Base-by-base conservation (phyloP, 176 grass and related monocot species). In the Triticum urartu region DNA sequence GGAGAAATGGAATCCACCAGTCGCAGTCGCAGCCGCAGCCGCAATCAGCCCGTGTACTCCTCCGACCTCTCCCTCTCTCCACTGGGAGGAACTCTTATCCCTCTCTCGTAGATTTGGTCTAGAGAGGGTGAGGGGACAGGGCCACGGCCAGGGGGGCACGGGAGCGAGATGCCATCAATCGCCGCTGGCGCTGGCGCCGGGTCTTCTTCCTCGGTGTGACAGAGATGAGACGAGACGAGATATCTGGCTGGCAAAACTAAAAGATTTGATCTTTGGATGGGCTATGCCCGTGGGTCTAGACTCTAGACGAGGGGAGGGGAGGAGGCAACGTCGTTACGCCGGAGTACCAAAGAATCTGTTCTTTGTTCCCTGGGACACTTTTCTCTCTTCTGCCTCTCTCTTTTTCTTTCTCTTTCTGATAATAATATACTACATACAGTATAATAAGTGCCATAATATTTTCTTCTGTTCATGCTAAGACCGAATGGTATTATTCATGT, bases 151-250 rank as follows among this genome's bases (percentile, higher is more conserved):
- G 54, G 63, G 58, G 20, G 18, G 35, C 30, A 70, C 48, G 58
- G 78, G 74, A 28, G 79, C 42, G 79, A 81, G 86, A 76, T 67
- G 79, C 70, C 61, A 67, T 81, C 43, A 75, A 75, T 75, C 72
- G 72, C 43, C 72, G 43, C 43, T 54, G 73, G 47, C 54, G 59
- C 21, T 54, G 73, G 72, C 38, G 38, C 7, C 8, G 38, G 42
- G 43, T 75, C 32, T 56, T 58, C 61, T 24, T 85, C 60, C 60
- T 56, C 35, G 39, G 25, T 50, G 73, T 85, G 83, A 75, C 72
- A 75, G 72, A 18, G 42, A 75, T 50, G 50, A 56, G 54, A 58
- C 17, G 47, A 50, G 48, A 52, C 3, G 52, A 56, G 48, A 47
- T 76, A 77, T 56, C 47, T 77, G 73, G 25, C 20, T 24, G 80